These are phyloP conservation scores for Polytrichum formosum DNA, from an alignment of 225 moss, liverwort and hornwort genomes.

Conservation along the genomic window DNA sequence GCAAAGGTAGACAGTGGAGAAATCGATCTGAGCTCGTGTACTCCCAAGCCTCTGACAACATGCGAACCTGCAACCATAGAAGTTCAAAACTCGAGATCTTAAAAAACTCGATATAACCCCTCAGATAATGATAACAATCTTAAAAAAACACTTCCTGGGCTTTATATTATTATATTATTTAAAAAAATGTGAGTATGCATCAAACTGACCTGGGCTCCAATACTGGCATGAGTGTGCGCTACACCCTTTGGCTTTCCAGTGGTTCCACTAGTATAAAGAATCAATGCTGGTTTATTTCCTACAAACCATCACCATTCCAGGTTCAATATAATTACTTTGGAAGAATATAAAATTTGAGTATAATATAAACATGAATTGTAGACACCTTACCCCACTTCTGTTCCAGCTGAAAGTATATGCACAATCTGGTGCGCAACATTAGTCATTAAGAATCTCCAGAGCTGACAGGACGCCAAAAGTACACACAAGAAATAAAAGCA, in stretches of 20 bases:
- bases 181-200: background rate
- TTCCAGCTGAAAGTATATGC: no score
- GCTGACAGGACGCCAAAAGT: no score
- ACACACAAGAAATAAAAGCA: no score
- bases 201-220: slow-evolving; percentile 75
- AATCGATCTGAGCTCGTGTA: slow-evolving; percentile 74
- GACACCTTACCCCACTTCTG: no score
- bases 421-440: no score
- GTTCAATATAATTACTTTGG: background rate
- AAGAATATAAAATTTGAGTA: no score
- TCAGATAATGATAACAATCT: slow-evolving; percentile 8
- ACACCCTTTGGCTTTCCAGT: slow-evolving; percentile 98
- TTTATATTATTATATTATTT: background rate
- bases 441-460: no score
- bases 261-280: slow-evolving; percentile 97
- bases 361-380: no score
- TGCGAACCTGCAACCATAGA: slow-evolving; percentile 56
- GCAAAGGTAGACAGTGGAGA: slow-evolving; percentile 93
- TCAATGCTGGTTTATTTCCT: slow-evolving; percentile 74
- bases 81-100: slow-evolving; percentile 1
- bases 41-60: slow-evolving; percentile 84
- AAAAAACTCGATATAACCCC: background rate
- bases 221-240: slow-evolving; percentile 83
- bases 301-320: slow-evolving; percentile 7
- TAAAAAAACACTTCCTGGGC: background rate